Base-by-base conservation (phyloP, 2,329 filamentous ascomycete species). In the Sporothrix pallida region DNA sequence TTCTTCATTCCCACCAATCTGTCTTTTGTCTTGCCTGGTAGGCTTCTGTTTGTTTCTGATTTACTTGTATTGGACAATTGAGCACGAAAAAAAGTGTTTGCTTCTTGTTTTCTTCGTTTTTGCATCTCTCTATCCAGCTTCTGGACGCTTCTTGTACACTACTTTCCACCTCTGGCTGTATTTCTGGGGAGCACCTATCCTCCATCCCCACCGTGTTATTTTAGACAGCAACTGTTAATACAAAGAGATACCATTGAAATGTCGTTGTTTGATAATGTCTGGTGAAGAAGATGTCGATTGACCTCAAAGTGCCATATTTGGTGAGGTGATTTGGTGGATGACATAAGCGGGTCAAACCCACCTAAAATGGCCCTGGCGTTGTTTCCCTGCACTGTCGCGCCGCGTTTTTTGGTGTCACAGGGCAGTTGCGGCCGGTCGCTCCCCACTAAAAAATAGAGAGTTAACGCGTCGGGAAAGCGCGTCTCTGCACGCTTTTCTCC, bases 381-480 rank as follows among this genome's bases (percentile, higher is more conserved):
- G 46, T 17, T 17, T 67, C 20, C 26, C n/a, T 26, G 17, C 12
- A 50, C 23, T 15, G 26, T 56, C 67, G 70, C 70, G 67, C 54
- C 72, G 72, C 72, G 72, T 71, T 65, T 70, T 65, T 63, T 70
- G 63, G 65, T 63, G 72, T 52, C 42, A 13, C 26, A 70, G 63
- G 65, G 65, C 56, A 73, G 72, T 56, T 20, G 67, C 46, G 63
- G 65, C 63, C 42, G 15, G 42, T n/a, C 69, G 42, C 52, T 60
- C 70, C 23, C 71, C 72, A 70, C 67, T 65, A 65, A 70, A 63
- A 70, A 65, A 62, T 44, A 70, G n/a, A 65, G 56, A 12, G 52
- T 58, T 31, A 69, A 63, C 72, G 72, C 72, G 72, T 71, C 72
- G 56, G 65, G 67, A 63, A 70, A 71, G 65, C 72, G 72, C 72